These are phyloP conservation scores for Phialophora macrospora DNA, from an alignment of 2,329 filamentous ascomycete species.

Conservation along the genomic window DNA sequence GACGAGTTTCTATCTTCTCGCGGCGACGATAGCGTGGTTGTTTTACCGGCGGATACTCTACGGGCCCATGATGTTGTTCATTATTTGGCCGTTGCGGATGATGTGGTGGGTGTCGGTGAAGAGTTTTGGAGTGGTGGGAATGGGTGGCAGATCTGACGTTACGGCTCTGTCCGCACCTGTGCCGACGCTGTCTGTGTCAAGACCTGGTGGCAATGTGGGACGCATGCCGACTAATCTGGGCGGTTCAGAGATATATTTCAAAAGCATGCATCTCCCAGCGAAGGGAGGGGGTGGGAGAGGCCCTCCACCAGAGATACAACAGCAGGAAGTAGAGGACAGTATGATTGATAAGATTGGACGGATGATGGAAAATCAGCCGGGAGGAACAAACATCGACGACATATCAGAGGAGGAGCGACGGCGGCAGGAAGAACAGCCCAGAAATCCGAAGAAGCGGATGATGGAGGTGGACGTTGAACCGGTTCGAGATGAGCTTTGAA, in stretches of 20 bases:
- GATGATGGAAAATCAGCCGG: conserved; percentile 43
- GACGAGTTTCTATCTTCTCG: conserved; percentile 81
- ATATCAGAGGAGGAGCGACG: conserved; percentile 45
- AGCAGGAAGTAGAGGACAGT: conserved; percentile 41
- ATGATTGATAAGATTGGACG: conserved; percentile 51
- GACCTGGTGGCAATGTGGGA: conserved; percentile 22
- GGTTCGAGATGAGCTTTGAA: conserved; percentile 46
- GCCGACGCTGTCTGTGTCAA: conserved; percentile 31
- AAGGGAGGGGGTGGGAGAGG: conserved; percentile 53
- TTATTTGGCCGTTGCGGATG: conserved; percentile 79
- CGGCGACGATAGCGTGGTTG: conserved; percentile 80
- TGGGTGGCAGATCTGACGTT: conserved; percentile 25
- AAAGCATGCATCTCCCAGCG: conserved; percentile 31
- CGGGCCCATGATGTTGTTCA: conserved; percentile 86
- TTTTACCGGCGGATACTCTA: conserved; percentile 83
- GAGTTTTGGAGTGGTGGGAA: conserved; percentile 50
- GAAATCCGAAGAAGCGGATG: conserved; percentile 57
- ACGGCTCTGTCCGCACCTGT: conserved; percentile 8
- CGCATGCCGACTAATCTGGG: conserved; percentile 30
- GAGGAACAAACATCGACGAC: conserved; percentile 43
- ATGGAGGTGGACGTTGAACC: conserved; percentile 48
- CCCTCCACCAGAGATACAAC: conserved; percentile 35
- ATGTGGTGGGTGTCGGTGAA: conserved; percentile 64
- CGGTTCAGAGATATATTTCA: conserved; percentile 19
- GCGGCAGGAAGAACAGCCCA: conserved; percentile 47